Evolutionary conservation across 495 filamentous ascomycete genomes (phyloP).

Genomic region (Geopyxis carbonaria): DNA sequence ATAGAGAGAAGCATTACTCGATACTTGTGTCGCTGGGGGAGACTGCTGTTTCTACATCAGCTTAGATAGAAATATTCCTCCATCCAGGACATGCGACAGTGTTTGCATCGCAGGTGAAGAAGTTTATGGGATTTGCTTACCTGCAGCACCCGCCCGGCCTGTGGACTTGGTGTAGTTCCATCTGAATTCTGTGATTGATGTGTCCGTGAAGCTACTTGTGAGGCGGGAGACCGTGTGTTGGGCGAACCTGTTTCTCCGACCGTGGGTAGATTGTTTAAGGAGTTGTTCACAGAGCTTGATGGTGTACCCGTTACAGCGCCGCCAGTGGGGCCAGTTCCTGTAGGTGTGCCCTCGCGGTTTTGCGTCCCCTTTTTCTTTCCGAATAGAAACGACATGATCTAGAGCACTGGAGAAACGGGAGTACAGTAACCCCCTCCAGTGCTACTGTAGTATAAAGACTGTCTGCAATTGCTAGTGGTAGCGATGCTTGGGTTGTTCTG

Average conservation of each 20-base stretch:
- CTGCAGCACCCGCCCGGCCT: conserved; percentile 10
- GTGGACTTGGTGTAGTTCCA: conserved; percentile 21
- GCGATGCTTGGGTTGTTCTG: neutral
- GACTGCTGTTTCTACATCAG: conserved; percentile 18
- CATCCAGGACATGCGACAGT: conserved; percentile 5
- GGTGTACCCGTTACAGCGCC: conserved; percentile 43
- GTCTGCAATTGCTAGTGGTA: neutral
- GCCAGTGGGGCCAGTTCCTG: conserved; percentile 36
- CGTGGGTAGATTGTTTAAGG: conserved; percentile 38
- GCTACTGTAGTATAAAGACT: too few relatives aligned
- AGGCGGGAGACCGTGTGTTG: conserved; percentile 11
- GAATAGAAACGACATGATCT: conserved; percentile 46
- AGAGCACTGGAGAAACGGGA: too few relatives aligned
- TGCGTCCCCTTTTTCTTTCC: conserved; percentile 39
- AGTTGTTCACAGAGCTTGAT: conserved; percentile 47
- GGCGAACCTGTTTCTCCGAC: conserved; percentile 6
- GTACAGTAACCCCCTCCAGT: too few relatives aligned
- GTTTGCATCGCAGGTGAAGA: neutral
- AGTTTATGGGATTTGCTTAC: conserved; percentile 6
- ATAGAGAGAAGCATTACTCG: conserved; percentile 43
- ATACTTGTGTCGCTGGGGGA: conserved; percentile 11
- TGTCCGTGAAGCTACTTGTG: conserved; percentile 26
- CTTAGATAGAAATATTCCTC: conserved; percentile 7
- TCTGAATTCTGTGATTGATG: conserved; percentile 30
- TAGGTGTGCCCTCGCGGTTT: conserved; percentile 29